Base-by-base conservation (phyloP, 345 rosid species). In the Aethionema arabicum region DNA sequence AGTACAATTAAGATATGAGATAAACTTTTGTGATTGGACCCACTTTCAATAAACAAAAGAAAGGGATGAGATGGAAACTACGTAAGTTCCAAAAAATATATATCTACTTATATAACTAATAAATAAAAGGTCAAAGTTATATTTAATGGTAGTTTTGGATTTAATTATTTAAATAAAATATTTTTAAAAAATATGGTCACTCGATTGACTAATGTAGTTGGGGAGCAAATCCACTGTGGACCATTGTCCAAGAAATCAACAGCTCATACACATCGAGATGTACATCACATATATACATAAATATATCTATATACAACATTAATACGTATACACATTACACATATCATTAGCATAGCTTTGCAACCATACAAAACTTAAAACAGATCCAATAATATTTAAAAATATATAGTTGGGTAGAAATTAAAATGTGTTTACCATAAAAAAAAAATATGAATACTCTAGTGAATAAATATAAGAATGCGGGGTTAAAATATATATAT, bases 181-280 rank as follows among this genome's bases (percentile, higher is more conserved):
- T 54, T 46, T 70, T 13, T 47, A 29, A 49, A 7, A 51, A 64
- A 36, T 33, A 37, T 51, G 75, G 55, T 40, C 36, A 63, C 6
- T 43, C 55, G 42, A 64, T 64, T 51, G 75, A 70, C 75, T 70
- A 53, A 57, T 64, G 75, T 58, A 64, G 70, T 64, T 70, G 75
- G 75, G 73, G 70, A 70, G 70, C 42, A 44, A 57, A 57, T 64
- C 61, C 65, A 56, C 37, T 70, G 70, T 57, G 70, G 75, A 64
- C 70, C 75, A 64, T 64, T 11, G 75, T 64, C 70, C 70, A 70
- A 70, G 65, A 70, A 64, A 10, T 37, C 27, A 21, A 70, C 74
- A 70, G 74, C 74, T 70, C 69, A 63, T 49, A 63, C 58, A 37
- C 11, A 62, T 48, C 56, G 21, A 21, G 52, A 55, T 33, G 41